These are phyloP conservation scores for Curvularia sp. DNA, from an alignment of 2,329 filamentous ascomycete species.

Conservation along the genomic window DNA sequence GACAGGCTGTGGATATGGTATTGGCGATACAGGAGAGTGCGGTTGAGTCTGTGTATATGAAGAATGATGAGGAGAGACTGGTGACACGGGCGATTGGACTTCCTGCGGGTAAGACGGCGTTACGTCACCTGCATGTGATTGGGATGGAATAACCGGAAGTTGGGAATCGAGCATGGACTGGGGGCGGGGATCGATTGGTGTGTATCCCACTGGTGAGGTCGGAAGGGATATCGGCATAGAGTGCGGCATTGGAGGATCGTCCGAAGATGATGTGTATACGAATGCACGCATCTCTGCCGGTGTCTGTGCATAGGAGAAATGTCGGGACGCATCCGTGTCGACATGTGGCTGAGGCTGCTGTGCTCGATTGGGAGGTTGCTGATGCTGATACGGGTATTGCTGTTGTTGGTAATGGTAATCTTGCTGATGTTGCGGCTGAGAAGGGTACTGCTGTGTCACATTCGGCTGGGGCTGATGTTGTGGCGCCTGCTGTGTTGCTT, in stretches of 20 bases:
- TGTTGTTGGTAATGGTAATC: background rate
- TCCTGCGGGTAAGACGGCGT: constrained; percentile 32
- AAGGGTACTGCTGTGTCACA: constrained; percentile 10
- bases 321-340: constrained; percentile 32
- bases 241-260: constrained; percentile 35
- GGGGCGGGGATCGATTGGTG: constrained; percentile 36
- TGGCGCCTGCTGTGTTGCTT: constrained; percentile 14
- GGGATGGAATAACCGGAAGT: constrained; percentile 32
- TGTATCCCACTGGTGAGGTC: constrained; percentile 33
- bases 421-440: constrained; percentile 10
- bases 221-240: constrained; percentile 28
- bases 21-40: constrained; percentile 37
- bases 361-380: constrained; percentile 6
- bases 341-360: constrained; percentile 20
- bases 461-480: constrained; percentile 5
- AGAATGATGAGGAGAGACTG: constrained; percentile 32
- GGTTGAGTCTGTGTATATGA: constrained; percentile 27
- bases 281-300: constrained; percentile 43
- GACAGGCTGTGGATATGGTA: constrained; percentile 24
- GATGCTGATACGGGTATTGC: constrained; percentile 6
- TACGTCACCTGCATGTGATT: constrained; percentile 29
- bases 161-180: constrained; percentile 37
- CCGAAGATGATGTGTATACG: constrained; percentile 36
- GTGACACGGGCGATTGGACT: constrained; percentile 36
- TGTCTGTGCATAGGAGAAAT: constrained; percentile 48